phyloP scores from a whole-genome alignment of 2,329 filamentous ascomycete genomes.

The Lasiodiplodia sp. region DNA sequence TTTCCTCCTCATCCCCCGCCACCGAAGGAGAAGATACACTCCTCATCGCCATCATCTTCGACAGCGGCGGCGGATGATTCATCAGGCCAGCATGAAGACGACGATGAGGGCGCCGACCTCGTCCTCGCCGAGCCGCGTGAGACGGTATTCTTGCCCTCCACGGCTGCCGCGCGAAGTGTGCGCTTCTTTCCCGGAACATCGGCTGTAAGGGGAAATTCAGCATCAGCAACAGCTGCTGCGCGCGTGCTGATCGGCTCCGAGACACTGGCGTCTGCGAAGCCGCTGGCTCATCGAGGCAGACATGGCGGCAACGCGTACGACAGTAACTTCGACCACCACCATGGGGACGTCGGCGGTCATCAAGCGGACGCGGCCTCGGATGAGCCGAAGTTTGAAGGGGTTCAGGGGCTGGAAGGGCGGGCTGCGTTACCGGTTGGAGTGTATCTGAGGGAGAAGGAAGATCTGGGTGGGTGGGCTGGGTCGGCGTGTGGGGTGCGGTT shows the following conservation, averaged over 20 bases:
- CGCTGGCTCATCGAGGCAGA: background rate
- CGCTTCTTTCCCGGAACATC: slow-evolving; percentile 5
- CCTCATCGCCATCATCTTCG: background rate
- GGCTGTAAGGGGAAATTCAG: background rate
- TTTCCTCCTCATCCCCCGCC: background rate
- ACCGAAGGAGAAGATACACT: background rate
- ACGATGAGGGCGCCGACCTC: background rate
- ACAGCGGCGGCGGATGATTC: background rate
- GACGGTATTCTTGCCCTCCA: slow-evolving; percentile 20
- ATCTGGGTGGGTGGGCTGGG: slow-evolving; percentile 9
- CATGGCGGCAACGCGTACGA: too few species aligned
- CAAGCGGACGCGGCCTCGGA: background rate
- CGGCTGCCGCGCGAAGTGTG: background rate
- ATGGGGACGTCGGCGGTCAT: background rate
- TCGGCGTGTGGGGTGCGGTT: slow-evolving; percentile 6
- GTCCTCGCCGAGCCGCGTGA: background rate
- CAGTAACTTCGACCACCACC: too few species aligned
- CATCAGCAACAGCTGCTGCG: background rate
- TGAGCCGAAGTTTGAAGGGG: background rate
- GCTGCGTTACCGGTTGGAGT: slow-evolving; percentile 29
- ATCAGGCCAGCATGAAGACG: too few species aligned
- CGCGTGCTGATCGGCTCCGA: slow-evolving; percentile 4
- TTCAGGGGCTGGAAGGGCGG: slow-evolving; percentile 5
- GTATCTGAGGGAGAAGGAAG: slow-evolving; percentile 28
- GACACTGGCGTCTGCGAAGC: background rate